phyloP scores from a whole-genome alignment of 345 rosid species.

The Corchorus olitorius region DNA sequence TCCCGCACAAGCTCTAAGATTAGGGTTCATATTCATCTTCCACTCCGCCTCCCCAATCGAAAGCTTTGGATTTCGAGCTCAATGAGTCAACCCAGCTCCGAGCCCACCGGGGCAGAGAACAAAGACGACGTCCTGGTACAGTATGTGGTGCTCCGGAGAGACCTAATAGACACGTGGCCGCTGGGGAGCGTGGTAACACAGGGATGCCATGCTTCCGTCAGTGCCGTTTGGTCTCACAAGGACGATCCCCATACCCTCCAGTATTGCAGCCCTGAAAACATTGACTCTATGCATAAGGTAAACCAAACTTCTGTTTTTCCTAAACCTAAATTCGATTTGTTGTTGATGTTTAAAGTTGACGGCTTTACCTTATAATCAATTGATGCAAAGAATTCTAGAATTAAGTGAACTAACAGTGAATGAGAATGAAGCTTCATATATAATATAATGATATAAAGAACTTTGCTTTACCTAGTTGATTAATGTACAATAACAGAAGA shows the following conservation, averaged over 20 bases:
- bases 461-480: background rate
- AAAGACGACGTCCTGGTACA: constrained; percentile 63
- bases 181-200: constrained; percentile 92
- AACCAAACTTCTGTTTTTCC: background rate
- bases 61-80: constrained; percentile 21
- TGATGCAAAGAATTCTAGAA: background rate
- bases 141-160: constrained; percentile 83
- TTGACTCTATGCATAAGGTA: constrained; percentile 91
- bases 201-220: constrained; percentile 92
- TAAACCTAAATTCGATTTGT: background rate
- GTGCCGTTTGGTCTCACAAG: constrained; percentile 73
- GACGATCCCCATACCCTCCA: constrained; percentile 61
- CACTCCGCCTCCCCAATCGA: background rate
- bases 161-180: constrained; percentile 92
- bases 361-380: background rate
- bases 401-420: background rate
- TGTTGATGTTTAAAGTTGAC: background rate
- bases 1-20: background rate
- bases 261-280: constrained; percentile 70
- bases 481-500: too few relatives aligned
- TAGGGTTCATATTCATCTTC: constrained; percentile 15
- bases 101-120: constrained; percentile 23
- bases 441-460: background rate
- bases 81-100: constrained; percentile 46
- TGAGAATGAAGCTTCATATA: background rate